phyloP scores from a whole-genome alignment of 495 filamentous ascomycete genomes.

The Lineolata rhizophorae region DNA sequence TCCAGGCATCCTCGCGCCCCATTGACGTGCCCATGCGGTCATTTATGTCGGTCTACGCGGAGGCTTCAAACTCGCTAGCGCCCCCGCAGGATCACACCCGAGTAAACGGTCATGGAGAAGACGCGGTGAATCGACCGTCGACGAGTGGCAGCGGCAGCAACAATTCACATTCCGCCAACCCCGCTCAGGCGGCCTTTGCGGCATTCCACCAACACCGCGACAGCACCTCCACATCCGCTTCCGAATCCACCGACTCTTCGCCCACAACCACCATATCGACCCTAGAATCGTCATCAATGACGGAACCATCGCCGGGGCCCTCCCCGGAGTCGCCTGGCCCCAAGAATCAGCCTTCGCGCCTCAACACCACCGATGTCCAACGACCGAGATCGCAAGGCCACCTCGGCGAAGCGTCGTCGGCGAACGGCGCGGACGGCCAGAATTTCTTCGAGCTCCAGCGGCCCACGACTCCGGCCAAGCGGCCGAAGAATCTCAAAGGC shows the following conservation, averaged over 20 bases:
- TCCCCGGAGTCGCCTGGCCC: constrained; percentile 73
- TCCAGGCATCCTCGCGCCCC: constrained; percentile 9
- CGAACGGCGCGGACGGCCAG: too few species aligned
- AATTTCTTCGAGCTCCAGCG: constrained; percentile 22
- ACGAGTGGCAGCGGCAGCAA: too few species aligned
- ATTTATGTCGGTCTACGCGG: constrained; percentile 16
- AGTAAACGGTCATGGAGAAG: too few species aligned
- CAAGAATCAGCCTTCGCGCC: constrained; percentile 29
- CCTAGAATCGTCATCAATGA: constrained; percentile 65
- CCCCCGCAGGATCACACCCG: too few species aligned
- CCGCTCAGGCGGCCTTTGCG: constrained; percentile 7
- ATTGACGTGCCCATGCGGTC: constrained; percentile 12
- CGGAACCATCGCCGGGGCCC: constrained; percentile 79
- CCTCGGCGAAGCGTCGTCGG: too few species aligned
- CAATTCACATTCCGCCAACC: too few species aligned
- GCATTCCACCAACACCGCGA: constrained; percentile 29
- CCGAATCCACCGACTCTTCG: constrained; percentile 79
- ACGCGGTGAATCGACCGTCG: too few species aligned
- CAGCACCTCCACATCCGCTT: constrained; percentile 57
- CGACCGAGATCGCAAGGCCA: too few species aligned
- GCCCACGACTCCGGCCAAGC: constrained; percentile 40
- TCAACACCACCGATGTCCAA: too few species aligned
- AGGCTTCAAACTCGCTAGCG: constrained; percentile 1
- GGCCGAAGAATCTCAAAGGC: constrained; percentile 80
- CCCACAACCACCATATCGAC: constrained; percentile 92